phyloP scores from a whole-genome alignment of 2,329 filamentous ascomycete species.

The Fusarium tricinctum region DNA sequence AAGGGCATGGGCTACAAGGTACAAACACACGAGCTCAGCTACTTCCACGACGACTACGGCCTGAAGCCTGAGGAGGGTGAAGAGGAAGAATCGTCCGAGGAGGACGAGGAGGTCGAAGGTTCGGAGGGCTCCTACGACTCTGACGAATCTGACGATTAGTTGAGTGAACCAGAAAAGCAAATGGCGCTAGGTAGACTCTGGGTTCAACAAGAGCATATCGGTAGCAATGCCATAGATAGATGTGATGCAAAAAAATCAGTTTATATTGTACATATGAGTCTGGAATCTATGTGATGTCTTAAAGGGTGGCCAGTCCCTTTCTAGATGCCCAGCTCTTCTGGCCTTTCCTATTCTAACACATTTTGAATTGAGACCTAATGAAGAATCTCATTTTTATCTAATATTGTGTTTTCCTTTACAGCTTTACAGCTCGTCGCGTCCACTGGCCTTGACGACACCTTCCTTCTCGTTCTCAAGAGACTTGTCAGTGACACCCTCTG shows the following conservation, averaged over 20 bases:
- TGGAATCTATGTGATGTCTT: constrained; percentile 31
- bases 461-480: constrained; percentile 54
- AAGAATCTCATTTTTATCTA: constrained; percentile 17
- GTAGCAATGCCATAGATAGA: constrained; percentile 44
- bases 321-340: constrained; percentile 23
- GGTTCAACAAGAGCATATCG: constrained; percentile 28
- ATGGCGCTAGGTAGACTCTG: constrained; percentile 32
- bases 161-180: neutral
- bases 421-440: constrained; percentile 78
- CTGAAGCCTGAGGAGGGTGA: constrained; percentile 76
- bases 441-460: constrained; percentile 75
- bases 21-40: constrained; percentile 77
- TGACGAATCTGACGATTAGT: constrained; percentile 48
- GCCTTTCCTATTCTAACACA: constrained; percentile 23
- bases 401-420: neutral
- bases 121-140: constrained; percentile 53
- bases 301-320: constrained; percentile 21
- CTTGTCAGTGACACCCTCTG: constrained; percentile 55
- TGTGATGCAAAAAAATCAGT: constrained; percentile 26
- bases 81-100: constrained; percentile 65
- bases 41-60: constrained; percentile 93
- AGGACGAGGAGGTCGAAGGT: constrained; percentile 55
- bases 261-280: constrained; percentile 44
- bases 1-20: constrained; percentile 82
- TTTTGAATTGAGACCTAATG: neutral